Evolutionary conservation across 1,284 basidiomycete species (phyloP).

Genomic region (Afroboletus lepidellus): DNA sequence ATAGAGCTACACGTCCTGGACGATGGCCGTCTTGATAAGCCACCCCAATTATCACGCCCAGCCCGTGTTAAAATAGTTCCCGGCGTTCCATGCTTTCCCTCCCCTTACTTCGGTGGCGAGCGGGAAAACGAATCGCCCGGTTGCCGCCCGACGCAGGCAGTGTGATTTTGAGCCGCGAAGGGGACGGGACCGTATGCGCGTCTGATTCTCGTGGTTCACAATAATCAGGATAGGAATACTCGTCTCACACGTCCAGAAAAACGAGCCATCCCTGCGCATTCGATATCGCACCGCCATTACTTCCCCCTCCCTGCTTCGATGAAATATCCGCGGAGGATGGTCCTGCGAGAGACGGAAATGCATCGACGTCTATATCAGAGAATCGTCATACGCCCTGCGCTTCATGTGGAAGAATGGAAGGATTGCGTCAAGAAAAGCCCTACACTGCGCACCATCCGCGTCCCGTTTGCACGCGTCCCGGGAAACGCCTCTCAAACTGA

Average conservation of each 20-base stretch:
- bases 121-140: not conserved
- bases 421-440: not conserved
- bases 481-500: not conserved
- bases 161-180: not conserved
- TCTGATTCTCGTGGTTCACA: not conserved
- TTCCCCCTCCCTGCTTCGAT: not conserved
- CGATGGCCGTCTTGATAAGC: not conserved
- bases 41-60: not conserved
- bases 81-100: not conserved
- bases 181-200: not conserved
- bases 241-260: not conserved
- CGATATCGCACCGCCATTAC: not conserved
- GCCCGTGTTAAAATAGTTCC: not conserved
- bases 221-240: not conserved
- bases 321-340: not conserved
- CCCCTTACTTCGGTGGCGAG: constrained; percentile 8
- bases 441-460: not conserved
- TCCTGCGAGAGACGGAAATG: not conserved
- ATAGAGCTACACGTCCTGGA: not conserved
- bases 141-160: not conserved
- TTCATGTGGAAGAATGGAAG: not conserved
- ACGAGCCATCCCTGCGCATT: not conserved
- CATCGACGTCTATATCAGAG: not conserved
- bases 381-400: not conserved
- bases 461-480: not conserved